Base-by-base conservation (phyloP, 805 yeast species). In the Yarrowia alimentaria region DNA sequence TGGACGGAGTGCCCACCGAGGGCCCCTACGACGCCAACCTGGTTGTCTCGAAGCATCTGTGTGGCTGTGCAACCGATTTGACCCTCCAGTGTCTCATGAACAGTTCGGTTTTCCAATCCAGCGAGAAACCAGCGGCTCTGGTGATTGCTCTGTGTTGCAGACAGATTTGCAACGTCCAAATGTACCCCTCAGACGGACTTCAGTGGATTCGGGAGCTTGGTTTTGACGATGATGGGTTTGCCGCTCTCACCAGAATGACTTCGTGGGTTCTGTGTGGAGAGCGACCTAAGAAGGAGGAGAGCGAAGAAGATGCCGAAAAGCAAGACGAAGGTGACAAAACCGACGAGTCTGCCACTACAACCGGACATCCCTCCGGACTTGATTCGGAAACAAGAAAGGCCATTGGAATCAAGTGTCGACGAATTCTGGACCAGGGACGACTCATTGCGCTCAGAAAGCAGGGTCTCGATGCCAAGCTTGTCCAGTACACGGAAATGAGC, bases 41-140 rank as follows among this genome's bases (percentile, higher is more conserved):
- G 4, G 40, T 83, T 7, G 78, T 89, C 3, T 88, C 96, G 4
- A 89, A 89, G 64, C 97, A 89, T 67, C 67, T 90, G 26, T 89
- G 97, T 67, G 97, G 97, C 5, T 94, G 85, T 3, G 97, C 97
- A 1, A 90, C 96, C 0, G 97, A 89, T 63, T 68, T 89, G 43
- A 84, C 96, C 0, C 65, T 90, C 19, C 72, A 79, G 57, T 83
- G 88, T 66, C 63, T 88, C 2, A 54, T 73, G 37, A 75, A 76
- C 32, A 64, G 65, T 53, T 16, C 32, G 12, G 37, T 22, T 16
- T 22, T 33, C 19, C 24, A 19, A n/a, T n/a, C n/a, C 19, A 40
- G 53, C 21, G 51, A 33, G 8, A 24, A 22, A 31, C 50, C 50
- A 16, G 42, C 42, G 5, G 51, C 42, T 18, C 66, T 85, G 55